Evolutionary conservation across 192 early-diverging fungal species (phyloP).

Genomic region (Linnemannia zychae): DNA sequence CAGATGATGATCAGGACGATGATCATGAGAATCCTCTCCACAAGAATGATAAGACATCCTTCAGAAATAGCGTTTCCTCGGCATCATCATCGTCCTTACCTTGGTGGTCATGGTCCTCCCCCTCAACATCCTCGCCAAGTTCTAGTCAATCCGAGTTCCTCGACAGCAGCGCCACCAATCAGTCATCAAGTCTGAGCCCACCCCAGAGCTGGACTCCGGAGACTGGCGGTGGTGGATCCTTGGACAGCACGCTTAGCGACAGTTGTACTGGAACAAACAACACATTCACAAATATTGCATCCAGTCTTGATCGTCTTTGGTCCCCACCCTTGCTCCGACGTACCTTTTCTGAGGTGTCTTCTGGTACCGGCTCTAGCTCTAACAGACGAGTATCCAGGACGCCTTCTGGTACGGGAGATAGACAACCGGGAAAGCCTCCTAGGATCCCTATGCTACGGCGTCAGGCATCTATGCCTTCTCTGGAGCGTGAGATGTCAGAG

Average conservation of each 20-base stretch:
- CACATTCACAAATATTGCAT: slow-evolving; percentile 7
- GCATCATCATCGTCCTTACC: neutral
- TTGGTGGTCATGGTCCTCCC: neutral
- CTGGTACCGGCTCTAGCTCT: neutral
- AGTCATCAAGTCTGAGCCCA: neutral
- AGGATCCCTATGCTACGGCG: neutral
- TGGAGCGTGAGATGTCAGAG: neutral
- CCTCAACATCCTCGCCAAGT: neutral
- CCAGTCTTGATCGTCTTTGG: slow-evolving; percentile 17
- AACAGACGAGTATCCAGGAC: neutral
- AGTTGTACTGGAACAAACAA: neutral
- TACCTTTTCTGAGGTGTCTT: slow-evolving; percentile 6
- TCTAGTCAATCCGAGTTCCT: neutral
- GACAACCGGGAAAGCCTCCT: neutral
- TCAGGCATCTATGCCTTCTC: neutral
- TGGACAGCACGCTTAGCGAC: neutral
- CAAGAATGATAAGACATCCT: neutral
- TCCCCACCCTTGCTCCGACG: slow-evolving; percentile 1
- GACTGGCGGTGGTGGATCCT: neutral
- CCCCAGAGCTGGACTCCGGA: neutral
- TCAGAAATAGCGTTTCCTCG: neutral
- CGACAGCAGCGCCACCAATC: neutral
- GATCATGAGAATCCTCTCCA: neutral
- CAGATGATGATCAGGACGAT: neutral
- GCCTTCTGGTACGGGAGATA: neutral